Conservation (phyloP, 2,329 filamentous ascomycete genomes). For the Berkeleyomyces rouxiae region DNA sequence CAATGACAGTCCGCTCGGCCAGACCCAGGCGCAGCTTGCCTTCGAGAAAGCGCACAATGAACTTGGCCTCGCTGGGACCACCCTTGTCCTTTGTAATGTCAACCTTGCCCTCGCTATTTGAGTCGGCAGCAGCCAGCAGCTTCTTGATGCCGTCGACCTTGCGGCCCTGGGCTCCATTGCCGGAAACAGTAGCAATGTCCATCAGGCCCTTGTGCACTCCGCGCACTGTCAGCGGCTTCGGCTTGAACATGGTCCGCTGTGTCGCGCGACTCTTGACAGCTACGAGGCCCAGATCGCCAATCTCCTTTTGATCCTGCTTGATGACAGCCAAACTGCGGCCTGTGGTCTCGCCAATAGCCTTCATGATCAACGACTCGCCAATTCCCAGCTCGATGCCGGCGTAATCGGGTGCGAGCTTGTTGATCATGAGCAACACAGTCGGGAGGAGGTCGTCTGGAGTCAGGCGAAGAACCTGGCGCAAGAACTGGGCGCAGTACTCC, state of each 20-base stretch:
- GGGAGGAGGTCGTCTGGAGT: slow-evolving; percentile 77
- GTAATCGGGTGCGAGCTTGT: slow-evolving; percentile 93
- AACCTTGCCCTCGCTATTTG: slow-evolving; percentile 55
- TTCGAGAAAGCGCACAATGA: slow-evolving; percentile 78
- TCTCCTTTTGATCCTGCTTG: slow-evolving; percentile 90
- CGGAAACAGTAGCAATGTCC: slow-evolving; percentile 70
- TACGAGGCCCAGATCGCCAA: slow-evolving; percentile 85
- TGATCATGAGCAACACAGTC: slow-evolving; percentile 89
- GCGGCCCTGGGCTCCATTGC: slow-evolving; percentile 71
- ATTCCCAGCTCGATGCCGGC: slow-evolving; percentile 96
- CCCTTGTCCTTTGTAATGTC: slow-evolving; percentile 89
- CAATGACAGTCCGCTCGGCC: slow-evolving; percentile 81
- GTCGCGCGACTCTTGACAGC: slow-evolving; percentile 91
- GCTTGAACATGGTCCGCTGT: slow-evolving; percentile 97
- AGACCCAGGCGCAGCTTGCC: slow-evolving; percentile 84
- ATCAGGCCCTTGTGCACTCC: slow-evolving; percentile 81
- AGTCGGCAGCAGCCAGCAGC: slow-evolving; percentile 76
- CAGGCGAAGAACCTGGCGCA: slow-evolving; percentile 83
- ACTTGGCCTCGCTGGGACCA: slow-evolving; percentile 88
- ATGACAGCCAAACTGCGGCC: slow-evolving; percentile 77
- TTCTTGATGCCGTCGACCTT: slow-evolving; percentile 97
- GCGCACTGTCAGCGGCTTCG: slow-evolving; percentile 71
- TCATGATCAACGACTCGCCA: slow-evolving; percentile 96
- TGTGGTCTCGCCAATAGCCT: slow-evolving; percentile 87
- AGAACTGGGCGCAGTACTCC: slow-evolving; percentile 75